Conservation (phyloP, 805 yeast species). For the Peterozyma xylosa region DNA sequence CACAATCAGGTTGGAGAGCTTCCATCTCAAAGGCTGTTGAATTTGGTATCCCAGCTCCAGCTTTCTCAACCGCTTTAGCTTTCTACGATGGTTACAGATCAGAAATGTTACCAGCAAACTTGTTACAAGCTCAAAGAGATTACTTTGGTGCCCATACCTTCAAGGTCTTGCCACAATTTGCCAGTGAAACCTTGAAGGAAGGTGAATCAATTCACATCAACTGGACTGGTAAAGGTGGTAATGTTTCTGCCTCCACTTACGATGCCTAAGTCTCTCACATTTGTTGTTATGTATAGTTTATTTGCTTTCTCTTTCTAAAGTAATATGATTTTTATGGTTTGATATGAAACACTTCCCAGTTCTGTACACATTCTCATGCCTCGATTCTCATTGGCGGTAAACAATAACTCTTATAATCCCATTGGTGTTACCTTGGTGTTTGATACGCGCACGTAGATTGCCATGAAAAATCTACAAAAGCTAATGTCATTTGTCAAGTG, state of each 20-base stretch:
- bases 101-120: constrained; percentile 91
- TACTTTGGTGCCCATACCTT: constrained; percentile 99
- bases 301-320: too few relatives aligned
- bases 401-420: too few relatives aligned
- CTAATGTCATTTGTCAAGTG: too few relatives aligned
- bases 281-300: too few relatives aligned
- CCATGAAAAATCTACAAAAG: too few relatives aligned
- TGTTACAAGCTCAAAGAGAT: constrained; percentile 99
- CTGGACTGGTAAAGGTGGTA: constrained; percentile 99
- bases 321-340: too few relatives aligned
- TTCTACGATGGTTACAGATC: constrained; percentile 99
- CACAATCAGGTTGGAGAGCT: constrained; percentile 94
- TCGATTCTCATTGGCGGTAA: too few relatives aligned
- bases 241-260: constrained; percentile 91
- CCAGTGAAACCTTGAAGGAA: constrained; percentile 67
- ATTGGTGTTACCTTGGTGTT: too few relatives aligned
- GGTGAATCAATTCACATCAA: constrained; percentile 86
- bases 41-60: constrained; percentile 95
- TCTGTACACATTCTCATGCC: too few relatives aligned
- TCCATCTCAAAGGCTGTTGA: constrained; percentile 70
- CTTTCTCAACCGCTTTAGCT: constrained; percentile 92
- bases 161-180: constrained; percentile 85
- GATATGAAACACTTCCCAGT: too few relatives aligned
- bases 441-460: too few relatives aligned
- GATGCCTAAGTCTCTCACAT: constrained; percentile 51